phyloP scores from a whole-genome alignment of 2,329 filamentous ascomycete genomes.

The Paraphoma sp. region DNA sequence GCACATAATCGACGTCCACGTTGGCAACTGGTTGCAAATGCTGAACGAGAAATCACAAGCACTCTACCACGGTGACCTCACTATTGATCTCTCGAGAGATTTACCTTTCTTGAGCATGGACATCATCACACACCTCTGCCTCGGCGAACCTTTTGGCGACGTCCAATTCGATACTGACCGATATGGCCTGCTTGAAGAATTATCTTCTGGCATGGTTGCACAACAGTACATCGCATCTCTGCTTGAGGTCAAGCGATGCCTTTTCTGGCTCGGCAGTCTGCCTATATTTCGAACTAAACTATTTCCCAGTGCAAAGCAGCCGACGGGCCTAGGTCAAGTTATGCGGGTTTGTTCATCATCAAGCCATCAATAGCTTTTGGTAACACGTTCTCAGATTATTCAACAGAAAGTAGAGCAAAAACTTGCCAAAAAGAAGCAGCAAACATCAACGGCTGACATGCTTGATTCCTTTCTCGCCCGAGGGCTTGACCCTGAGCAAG shows the following conservation, averaged over 20 bases:
- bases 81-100: background rate
- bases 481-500: background rate
- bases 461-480: background rate
- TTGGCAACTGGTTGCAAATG: background rate
- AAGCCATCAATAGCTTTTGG: background rate
- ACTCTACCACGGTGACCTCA: background rate
- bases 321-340: background rate
- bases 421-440: background rate
- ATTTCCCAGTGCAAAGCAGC: background rate
- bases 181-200: background rate
- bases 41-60: background rate
- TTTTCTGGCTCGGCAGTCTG: background rate
- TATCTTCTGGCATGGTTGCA: background rate
- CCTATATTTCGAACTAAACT: background rate
- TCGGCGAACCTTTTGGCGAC: background rate
- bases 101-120: background rate
- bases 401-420: background rate
- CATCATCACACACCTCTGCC: background rate
- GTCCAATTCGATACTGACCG: background rate
- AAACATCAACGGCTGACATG: background rate
- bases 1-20: background rate
- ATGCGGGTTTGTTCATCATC: background rate
- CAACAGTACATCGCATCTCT: background rate
- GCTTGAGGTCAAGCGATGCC: background rate
- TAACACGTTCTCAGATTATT: background rate